Base-by-base conservation (phyloP, 2,329 filamentous ascomycete species). In the Coniosporium tulheliwenetii region DNA sequence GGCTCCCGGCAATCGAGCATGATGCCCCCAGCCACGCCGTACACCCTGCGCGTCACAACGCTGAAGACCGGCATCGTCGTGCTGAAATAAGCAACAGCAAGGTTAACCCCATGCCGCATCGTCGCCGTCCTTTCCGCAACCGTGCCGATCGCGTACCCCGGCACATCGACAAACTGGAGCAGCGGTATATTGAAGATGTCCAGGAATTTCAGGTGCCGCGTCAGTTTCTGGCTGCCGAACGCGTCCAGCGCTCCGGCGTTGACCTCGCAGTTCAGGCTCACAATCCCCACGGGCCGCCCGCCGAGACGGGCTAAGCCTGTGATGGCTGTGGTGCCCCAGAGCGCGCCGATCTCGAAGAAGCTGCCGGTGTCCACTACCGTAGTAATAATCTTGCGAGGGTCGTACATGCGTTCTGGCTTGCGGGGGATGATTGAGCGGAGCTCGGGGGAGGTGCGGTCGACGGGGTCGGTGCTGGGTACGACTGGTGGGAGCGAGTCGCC, bases 131-230 rank as follows among this genome's bases (percentile, higher is more conserved):
- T 63, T 53, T 80, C 76, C 2, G 76, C 75, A 0, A 71, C 64
- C 0, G 75, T 79, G 0, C 76, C 76, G 36, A 80, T 74, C 0
- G 75, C 74, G 46, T 79, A 79, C 1, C 76, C 71, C 3, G 71
- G 59, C 60, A 36, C 38, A 51, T 79, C 75, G 5, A 79, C 64
- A 46, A 79, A 78, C 50, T 80, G 76, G 7, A 80, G 43, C 3
- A 79, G 60, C 0, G 76, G 76, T 2, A 79, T 58, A 45, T 80
- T 80, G 62, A 79, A 77, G 36, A 79, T 65, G 49, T 80, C 76
- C 45, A 73, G 72, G 49, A 79, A 67, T 49, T 79, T 79, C 31
- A 79, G 56, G 53, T 77, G 66, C 2, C 71, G 61, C 0, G 67
- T 70, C 14, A 79, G 61, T 49, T 79, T 79, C 46, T 79, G 75